Conservation (phyloP, 2,329 filamentous ascomycete genomes). For the Venturia pyrina region DNA sequence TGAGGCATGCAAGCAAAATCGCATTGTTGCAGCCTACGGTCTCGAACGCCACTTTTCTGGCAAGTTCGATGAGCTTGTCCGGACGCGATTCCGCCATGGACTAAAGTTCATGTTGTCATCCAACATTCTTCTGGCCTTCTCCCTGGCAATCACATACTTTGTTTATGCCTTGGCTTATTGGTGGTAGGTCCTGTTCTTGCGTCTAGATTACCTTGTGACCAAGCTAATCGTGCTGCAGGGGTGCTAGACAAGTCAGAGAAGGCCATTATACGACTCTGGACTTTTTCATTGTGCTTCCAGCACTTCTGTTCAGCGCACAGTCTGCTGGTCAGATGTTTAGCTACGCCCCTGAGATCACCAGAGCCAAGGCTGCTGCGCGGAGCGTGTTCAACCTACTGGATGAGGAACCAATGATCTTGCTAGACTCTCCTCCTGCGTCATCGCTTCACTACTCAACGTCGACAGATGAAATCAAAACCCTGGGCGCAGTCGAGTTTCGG, state of each 20-base stretch:
- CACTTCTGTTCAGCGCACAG: slow-evolving; percentile 59
- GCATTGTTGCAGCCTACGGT: slow-evolving; percentile 10
- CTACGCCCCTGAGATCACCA: slow-evolving; percentile 63
- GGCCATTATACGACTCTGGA: slow-evolving; percentile 55
- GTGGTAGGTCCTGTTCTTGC: slow-evolving; percentile 22
- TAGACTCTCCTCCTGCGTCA: slow-evolving; percentile 18
- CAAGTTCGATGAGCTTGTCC: slow-evolving; percentile 26
- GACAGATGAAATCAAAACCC: slow-evolving; percentile 26
- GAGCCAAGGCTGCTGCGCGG: slow-evolving; percentile 48
- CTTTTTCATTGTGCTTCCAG: slow-evolving; percentile 64
- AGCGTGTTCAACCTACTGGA: background rate
- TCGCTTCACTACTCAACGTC: slow-evolving; percentile 22
- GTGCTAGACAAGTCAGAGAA: slow-evolving; percentile 56
- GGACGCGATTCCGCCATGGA: slow-evolving; percentile 17
- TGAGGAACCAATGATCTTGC: background rate
- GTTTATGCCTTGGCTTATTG: slow-evolving; percentile 39
- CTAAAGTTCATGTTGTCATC: slow-evolving; percentile 19
- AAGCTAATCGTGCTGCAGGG: slow-evolving; percentile 23
- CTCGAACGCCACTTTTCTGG: slow-evolving; percentile 11
- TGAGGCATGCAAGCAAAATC: slow-evolving; percentile 5
- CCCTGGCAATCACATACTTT: slow-evolving; percentile 37
- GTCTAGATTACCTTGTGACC: background rate
- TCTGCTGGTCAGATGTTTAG: slow-evolving; percentile 66
- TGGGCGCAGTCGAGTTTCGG: slow-evolving; percentile 31
- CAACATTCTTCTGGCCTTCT: slow-evolving; percentile 34